Evolutionary conservation across 2,329 filamentous ascomycete species (phyloP).

Genomic region (Paecilomyces formosus): DNA sequence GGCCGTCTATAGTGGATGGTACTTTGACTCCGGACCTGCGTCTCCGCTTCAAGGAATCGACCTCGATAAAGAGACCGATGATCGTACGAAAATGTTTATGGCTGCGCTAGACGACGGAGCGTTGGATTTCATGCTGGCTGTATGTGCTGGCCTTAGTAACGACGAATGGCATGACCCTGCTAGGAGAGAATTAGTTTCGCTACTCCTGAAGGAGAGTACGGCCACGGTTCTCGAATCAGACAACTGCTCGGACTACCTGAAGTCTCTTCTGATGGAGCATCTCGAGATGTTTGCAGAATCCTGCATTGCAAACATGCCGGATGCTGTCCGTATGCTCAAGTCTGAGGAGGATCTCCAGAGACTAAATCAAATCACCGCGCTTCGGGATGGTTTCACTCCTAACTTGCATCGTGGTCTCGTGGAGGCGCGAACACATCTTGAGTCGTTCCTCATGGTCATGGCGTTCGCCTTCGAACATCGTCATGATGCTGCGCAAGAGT

Average conservation of each 20-base stretch:
- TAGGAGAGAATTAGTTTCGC: constrained; percentile 71
- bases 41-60: constrained; percentile 56
- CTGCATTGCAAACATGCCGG: constrained; percentile 91
- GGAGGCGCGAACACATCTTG: constrained; percentile 56
- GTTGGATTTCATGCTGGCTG: constrained; percentile 81
- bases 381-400: constrained; percentile 36
- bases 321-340: constrained; percentile 78
- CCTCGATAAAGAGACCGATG: constrained; percentile 58
- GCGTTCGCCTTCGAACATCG: constrained; percentile 85
- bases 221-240: constrained; percentile 60
- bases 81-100: constrained; percentile 65
- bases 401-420: constrained; percentile 32
- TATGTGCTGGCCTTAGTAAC: constrained; percentile 72
- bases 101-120: constrained; percentile 79
- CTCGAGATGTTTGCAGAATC: constrained; percentile 83
- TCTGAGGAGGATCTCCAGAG: constrained; percentile 81
- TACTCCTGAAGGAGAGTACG: constrained; percentile 73
- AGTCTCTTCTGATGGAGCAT: constrained; percentile 65
- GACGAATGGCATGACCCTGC: constrained; percentile 84
- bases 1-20: constrained; percentile 86
- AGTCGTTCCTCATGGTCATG: constrained; percentile 86
- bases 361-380: constrained; percentile 37
- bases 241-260: constrained; percentile 65
- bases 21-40: constrained; percentile 62
- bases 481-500: constrained; percentile 74